Evolutionary conservation across 1,284 basidiomycete genomes (phyloP).

Genomic region (Vanrija sp.): DNA sequence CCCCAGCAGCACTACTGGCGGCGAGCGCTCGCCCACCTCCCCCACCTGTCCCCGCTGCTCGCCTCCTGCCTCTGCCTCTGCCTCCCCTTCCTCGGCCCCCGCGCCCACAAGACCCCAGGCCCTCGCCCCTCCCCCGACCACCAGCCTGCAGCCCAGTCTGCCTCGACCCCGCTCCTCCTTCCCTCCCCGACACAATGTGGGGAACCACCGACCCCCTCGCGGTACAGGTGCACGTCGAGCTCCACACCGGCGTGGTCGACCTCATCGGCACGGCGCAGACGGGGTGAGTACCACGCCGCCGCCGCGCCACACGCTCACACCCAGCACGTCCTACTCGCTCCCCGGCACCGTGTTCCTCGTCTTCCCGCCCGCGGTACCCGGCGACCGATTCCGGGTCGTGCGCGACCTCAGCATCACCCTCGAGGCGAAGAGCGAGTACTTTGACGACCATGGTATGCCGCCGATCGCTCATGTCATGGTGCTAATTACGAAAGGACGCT

Average conservation of each 20-base stretch:
- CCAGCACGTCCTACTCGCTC: constrained; percentile 24
- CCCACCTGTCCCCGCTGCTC: too few relatives aligned
- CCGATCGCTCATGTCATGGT: background rate
- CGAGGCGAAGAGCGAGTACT: constrained; percentile 45
- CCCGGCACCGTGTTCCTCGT: constrained; percentile 18
- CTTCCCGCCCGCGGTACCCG: constrained; percentile 6
- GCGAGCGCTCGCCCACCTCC: too few relatives aligned
- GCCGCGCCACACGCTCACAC: background rate
- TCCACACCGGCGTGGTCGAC: background rate
- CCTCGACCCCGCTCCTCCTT: too few relatives aligned
- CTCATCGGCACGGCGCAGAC: constrained; percentile 12
- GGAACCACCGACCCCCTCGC: too few relatives aligned
- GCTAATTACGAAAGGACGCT: constrained; percentile 33
- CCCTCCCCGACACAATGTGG: too few relatives aligned
- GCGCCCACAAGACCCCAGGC: too few relatives aligned
- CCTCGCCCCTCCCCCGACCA: too few relatives aligned
- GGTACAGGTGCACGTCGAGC: background rate
- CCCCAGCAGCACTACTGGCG: too few relatives aligned
- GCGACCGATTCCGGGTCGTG: constrained; percentile 13
- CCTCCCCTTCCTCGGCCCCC: too few relatives aligned
- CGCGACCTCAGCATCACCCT: constrained; percentile 30
- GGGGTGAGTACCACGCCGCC: constrained; percentile 8
- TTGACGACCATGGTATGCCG: constrained; percentile 38
- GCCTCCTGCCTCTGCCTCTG: too few relatives aligned
- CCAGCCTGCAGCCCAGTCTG: too few relatives aligned